Conservation (phyloP, 1,284 basidiomycete species). For the Apiotrichum montevideense region DNA sequence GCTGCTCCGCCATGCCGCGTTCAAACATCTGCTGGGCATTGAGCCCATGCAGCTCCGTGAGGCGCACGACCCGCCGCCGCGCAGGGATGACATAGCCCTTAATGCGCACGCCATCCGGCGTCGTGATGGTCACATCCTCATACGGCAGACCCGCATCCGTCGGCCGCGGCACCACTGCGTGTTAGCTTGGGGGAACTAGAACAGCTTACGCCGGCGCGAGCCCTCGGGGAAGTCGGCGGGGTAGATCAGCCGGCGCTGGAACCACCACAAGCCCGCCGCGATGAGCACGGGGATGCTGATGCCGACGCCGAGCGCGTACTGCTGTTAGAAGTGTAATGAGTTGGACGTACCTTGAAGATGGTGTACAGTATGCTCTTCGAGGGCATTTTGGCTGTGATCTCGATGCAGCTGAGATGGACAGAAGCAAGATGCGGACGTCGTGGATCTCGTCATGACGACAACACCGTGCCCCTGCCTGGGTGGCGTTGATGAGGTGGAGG, state of each 20-base stretch:
- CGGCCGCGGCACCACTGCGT: slow-evolving; percentile 64
- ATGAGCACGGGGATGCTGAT: slow-evolving; percentile 23
- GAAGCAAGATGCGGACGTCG: too few relatives aligned
- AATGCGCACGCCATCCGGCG: slow-evolving; percentile 58
- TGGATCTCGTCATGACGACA: too few relatives aligned
- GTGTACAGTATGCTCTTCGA: slow-evolving; percentile 30
- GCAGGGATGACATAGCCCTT: slow-evolving; percentile 58
- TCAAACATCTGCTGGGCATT: slow-evolving; percentile 21
- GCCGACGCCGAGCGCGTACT: slow-evolving; percentile 36
- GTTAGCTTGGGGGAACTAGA: neutral
- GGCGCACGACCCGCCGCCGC: slow-evolving; percentile 19
- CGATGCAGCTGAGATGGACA: too few relatives aligned
- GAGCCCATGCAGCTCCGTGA: slow-evolving; percentile 22
- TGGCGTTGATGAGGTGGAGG: too few relatives aligned
- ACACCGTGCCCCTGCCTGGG: too few relatives aligned
- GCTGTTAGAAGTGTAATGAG: neutral
- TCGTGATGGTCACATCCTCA: slow-evolving; percentile 63
- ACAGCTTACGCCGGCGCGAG: slow-evolving; percentile 60
- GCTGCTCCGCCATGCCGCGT: slow-evolving; percentile 19
- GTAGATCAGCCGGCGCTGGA: slow-evolving; percentile 82
- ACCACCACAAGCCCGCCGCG: slow-evolving; percentile 71
- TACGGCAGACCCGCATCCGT: slow-evolving; percentile 63
- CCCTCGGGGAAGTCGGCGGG: slow-evolving; percentile 79
- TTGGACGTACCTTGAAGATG: slow-evolving; percentile 57
- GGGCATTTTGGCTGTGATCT: neutral